A percentile compares a stretch with the other conserved stretches of the same genome.
Evolutionary conservation across 129 eudicot species (phyloP).

Genomic region (Calendula officinalis): DNA sequence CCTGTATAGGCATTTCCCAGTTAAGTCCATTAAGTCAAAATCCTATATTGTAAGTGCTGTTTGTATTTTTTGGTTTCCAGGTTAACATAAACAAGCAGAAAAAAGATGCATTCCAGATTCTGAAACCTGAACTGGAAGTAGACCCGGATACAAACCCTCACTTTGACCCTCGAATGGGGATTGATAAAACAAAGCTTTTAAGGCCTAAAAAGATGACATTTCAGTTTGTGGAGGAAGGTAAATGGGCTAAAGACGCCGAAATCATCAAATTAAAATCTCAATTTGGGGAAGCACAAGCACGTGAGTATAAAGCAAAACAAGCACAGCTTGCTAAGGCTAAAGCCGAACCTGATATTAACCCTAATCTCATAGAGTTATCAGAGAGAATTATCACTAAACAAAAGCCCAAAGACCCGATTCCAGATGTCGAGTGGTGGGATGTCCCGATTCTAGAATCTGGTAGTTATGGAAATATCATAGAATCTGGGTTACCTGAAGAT

Average conservation of each 20-base stretch:
- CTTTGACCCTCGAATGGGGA: constrained; percentile 92
- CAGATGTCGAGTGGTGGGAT: constrained; percentile 97
- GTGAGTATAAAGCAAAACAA: constrained; percentile 86
- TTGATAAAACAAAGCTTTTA: constrained; percentile 70
- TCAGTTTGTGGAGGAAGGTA: constrained; percentile 99
- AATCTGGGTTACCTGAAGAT: constrained; percentile 48
- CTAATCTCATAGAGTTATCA: constrained; percentile 83
- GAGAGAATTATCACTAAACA: constrained; percentile 83
- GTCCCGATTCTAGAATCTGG: constrained; percentile 54
- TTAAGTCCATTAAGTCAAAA: background rate
- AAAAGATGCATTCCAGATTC: constrained; percentile 89
- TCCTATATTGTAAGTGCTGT: constrained; percentile 3
- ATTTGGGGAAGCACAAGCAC: constrained; percentile 95
- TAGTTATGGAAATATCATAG: constrained; percentile 46
- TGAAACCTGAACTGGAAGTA: constrained; percentile 89
- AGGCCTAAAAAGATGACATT: constrained; percentile 88
- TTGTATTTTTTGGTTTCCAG: constrained; percentile 31
- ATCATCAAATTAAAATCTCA: constrained; percentile 64
- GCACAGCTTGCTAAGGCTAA: constrained; percentile 92
- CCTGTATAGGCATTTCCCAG: too few species aligned
- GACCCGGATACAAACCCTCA: constrained; percentile 87
- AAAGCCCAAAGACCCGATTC: constrained; percentile 85
- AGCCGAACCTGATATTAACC: constrained; percentile 93
- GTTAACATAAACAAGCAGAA: constrained; percentile 96
- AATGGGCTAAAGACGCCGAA: constrained; percentile 97